phyloP scores from a whole-genome alignment of 768 basidiomycete genomes.

The Russula sp. region DNA sequence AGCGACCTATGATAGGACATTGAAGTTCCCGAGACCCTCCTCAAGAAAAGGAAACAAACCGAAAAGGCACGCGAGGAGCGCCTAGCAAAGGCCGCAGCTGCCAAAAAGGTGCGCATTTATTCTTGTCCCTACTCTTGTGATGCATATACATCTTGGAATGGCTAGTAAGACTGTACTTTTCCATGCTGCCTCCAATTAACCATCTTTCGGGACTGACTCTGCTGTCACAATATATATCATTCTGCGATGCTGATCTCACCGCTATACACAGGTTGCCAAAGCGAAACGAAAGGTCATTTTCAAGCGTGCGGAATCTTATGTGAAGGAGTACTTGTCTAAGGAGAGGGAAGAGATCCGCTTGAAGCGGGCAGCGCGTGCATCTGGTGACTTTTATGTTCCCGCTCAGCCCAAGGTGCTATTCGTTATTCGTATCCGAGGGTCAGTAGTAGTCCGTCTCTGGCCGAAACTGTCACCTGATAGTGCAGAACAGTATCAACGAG shows the following conservation, averaged over 20 bases:
- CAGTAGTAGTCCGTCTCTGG: conserved; percentile 32
- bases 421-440: conserved; percentile 96
- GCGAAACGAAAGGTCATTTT: conserved; percentile 96
- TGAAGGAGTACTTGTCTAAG: conserved; percentile 89
- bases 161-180: conserved; percentile 60
- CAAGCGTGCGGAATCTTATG: conserved; percentile 98
- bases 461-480: conserved; percentile 19
- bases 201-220: conserved; percentile 89
- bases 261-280: conserved; percentile 60
- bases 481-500: conserved; percentile 85
- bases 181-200: conserved; percentile 83
- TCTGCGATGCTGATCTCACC: conserved; percentile 19
- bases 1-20: conserved; percentile 51
- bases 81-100: conserved; percentile 71
- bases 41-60: conserved; percentile 98
- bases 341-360: conserved; percentile 97
- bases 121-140: conserved; percentile 44
- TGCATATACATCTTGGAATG: conserved; percentile 75
- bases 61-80: conserved; percentile 96
- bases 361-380: conserved; percentile 84
- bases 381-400: conserved; percentile 96
- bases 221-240: conserved; percentile 23
- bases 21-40: conserved; percentile 98
- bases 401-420: conserved; percentile 98
- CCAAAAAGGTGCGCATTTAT: conserved; percentile 71